phyloP scores from a whole-genome alignment of 2,329 filamentous ascomycete species.

The Celoporthe dispersa region DNA sequence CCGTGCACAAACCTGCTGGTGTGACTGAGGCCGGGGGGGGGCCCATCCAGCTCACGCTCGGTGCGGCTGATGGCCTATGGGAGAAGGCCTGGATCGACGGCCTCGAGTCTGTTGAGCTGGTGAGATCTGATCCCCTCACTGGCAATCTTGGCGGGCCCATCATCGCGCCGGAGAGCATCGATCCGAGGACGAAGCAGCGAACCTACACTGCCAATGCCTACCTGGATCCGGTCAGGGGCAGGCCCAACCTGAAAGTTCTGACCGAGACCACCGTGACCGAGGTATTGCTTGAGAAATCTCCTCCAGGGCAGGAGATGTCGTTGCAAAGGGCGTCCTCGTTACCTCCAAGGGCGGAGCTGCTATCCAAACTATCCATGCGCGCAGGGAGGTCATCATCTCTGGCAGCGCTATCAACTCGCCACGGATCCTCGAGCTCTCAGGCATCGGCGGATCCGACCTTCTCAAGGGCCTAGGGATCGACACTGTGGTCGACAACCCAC shows the following conservation, averaged over 20 bases:
- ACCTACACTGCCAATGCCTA: constrained; percentile 33
- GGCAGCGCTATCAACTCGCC: constrained; percentile 34
- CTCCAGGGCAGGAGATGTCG: background rate
- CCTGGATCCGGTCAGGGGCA: constrained; percentile 26
- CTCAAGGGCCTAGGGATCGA: constrained; percentile 31
- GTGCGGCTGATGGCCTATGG: constrained; percentile 13
- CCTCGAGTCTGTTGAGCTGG: constrained; percentile 27
- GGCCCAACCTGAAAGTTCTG: constrained; percentile 30
- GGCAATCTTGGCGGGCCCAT: constrained; percentile 16
- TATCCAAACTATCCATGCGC: background rate
- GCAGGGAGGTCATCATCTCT: constrained; percentile 33
- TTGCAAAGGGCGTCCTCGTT: constrained; percentile 6
- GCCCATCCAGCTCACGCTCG: constrained; percentile 6
- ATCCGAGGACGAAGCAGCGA: constrained; percentile 30
- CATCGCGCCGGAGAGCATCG: constrained; percentile 25
- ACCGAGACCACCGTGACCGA: constrained; percentile 21
- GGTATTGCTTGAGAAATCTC: background rate
- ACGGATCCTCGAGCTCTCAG: constrained; percentile 35
- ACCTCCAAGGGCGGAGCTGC: constrained; percentile 1
- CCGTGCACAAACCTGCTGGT: background rate
- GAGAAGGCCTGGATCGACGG: constrained; percentile 30
- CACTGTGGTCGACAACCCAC: constrained; percentile 33
- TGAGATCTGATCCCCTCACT: constrained; percentile 24
- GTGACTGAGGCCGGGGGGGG: constrained; percentile 2
- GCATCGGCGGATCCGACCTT: constrained; percentile 32